Conservation (phyloP, 371 early-diverging fungal species). For the Mucor lusitanicus region DNA sequence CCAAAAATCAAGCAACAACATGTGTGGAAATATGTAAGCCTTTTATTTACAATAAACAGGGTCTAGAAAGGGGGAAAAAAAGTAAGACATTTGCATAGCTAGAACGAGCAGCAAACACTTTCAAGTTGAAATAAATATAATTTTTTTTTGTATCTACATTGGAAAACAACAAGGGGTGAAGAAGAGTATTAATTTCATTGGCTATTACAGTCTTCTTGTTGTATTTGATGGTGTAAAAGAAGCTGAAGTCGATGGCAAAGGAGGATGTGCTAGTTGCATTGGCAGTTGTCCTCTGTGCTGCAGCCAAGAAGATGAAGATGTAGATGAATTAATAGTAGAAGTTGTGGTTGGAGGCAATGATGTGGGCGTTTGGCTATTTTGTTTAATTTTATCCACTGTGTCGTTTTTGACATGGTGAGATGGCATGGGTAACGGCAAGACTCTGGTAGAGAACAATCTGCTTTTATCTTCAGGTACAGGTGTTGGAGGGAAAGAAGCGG, state of each 20-base stretch:
- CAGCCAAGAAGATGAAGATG: neutral
- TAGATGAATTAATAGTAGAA: neutral
- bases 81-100: too few relatives aligned
- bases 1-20: neutral
- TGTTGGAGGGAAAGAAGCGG: neutral
- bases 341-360: neutral
- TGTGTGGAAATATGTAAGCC: neutral
- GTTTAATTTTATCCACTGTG: neutral
- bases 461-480: neutral
- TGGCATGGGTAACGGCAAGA: conserved; percentile 14
- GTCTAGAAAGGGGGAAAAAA: neutral
- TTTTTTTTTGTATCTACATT: neutral
- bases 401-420: neutral
- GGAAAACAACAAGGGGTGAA: neutral
- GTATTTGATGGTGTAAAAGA: neutral
- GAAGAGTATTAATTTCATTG: neutral
- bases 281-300: neutral
- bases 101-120: neutral
- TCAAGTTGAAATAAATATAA: neutral
- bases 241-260: neutral
- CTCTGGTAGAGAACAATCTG: conserved; percentile 12
- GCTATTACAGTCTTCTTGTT: neutral
- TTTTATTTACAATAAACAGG: neutral
- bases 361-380: neutral
- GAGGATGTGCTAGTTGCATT: neutral